These are phyloP conservation scores for Aspergillus texensis DNA, from an alignment of 2,329 filamentous ascomycete species.

Conservation along the genomic window DNA sequence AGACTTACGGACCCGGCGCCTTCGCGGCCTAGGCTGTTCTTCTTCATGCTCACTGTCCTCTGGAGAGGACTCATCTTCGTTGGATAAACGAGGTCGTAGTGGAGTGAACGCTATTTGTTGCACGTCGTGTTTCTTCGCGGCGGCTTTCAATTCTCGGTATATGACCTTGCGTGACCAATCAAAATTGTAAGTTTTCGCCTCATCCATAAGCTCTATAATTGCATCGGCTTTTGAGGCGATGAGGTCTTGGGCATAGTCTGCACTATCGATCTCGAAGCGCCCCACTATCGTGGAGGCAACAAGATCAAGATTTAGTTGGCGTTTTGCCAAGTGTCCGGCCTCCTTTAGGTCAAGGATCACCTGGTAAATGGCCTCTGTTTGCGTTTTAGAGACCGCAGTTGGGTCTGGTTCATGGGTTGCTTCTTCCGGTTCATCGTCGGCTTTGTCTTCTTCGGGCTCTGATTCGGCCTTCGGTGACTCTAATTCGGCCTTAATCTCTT, in stretches of 20 bases:
- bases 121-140: constrained; percentile 29
- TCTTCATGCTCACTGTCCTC: constrained; percentile 32
- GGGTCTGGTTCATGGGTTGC: constrained; percentile 29
- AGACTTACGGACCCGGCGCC: constrained; percentile 44
- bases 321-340: constrained; percentile 44
- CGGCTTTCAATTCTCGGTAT: constrained; percentile 44
- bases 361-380: constrained; percentile 41
- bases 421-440: constrained; percentile 20
- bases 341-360: constrained; percentile 43
- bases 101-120: constrained; percentile 37
- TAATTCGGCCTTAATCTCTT: constrained; percentile 30
- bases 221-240: constrained; percentile 35
- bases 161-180: constrained; percentile 47
- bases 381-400: constrained; percentile 32
- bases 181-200: constrained; percentile 37
- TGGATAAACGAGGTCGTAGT: constrained; percentile 30
- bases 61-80: constrained; percentile 35
- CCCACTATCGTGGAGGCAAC: constrained; percentile 34
- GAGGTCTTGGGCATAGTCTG: constrained; percentile 41
- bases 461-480: constrained; percentile 25
- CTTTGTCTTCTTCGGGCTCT: constrained; percentile 21
- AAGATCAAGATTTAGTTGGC: constrained; percentile 41
- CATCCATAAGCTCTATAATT: constrained; percentile 41
- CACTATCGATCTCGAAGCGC: constrained; percentile 37
- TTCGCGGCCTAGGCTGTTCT: constrained; percentile 26